These are phyloP conservation scores for Tricholoma sp. DNA, from an alignment of 768 basidiomycete genomes.

Conservation along the genomic window DNA sequence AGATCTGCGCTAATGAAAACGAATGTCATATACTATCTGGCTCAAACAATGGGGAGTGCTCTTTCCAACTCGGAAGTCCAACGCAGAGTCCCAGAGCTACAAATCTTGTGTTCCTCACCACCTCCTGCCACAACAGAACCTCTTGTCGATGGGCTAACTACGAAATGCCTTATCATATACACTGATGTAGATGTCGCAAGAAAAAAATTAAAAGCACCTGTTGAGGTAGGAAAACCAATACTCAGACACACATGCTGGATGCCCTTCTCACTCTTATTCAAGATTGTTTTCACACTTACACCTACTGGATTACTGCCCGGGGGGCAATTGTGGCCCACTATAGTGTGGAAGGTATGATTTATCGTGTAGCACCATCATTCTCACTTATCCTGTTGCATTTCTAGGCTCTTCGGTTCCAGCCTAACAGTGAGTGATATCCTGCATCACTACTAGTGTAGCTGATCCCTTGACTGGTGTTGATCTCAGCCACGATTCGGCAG, in stretches of 20 bases:
- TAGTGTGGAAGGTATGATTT: slow-evolving; percentile 8
- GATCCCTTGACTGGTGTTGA: background rate
- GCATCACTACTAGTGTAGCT: background rate
- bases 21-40: too few species aligned
- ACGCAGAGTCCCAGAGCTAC: too few species aligned
- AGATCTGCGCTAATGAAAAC: too few species aligned
- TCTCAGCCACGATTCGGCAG: background rate
- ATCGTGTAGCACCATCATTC: background rate
- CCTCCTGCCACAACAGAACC: too few species aligned
- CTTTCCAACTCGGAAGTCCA: too few species aligned
- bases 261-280: background rate
- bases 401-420: background rate
- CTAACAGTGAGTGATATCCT: background rate
- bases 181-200: slow-evolving; percentile 5
- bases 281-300: slow-evolving; percentile 10
- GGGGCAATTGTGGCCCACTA: slow-evolving; percentile 3
- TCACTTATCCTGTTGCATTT: background rate
- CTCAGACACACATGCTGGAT: too few species aligned
- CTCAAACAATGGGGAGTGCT: too few species aligned
- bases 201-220: slow-evolving; percentile 4
- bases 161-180: slow-evolving; percentile 6
- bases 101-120: too few species aligned
- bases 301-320: slow-evolving; percentile 1
- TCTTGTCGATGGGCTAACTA: too few species aligned
- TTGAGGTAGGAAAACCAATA: slow-evolving; percentile 4